A percentile compares a stretch with the other conserved stretches of the same genome.
Conservation (phyloP, 208 protist genomes). For the Jaenimonas drosophilae region DNA sequence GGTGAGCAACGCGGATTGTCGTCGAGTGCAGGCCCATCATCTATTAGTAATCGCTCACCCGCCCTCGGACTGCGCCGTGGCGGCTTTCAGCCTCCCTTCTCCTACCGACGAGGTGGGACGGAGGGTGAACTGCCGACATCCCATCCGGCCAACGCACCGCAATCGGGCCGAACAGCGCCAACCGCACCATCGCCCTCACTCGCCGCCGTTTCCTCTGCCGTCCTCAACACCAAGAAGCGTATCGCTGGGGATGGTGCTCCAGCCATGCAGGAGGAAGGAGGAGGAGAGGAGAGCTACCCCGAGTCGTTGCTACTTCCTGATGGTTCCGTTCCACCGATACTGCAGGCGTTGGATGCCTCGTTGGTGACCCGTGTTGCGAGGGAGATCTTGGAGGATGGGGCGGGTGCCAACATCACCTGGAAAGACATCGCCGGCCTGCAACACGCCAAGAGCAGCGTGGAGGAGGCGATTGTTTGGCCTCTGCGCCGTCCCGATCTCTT, state of each 20-base stretch:
- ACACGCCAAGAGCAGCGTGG: conserved; percentile 72
- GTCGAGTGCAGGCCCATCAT: not conserved
- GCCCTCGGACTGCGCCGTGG: not conserved
- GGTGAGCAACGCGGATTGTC: not conserved
- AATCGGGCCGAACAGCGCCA: not conserved
- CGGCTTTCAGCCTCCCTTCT: conserved; percentile 2
- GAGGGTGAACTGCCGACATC: too few species aligned
- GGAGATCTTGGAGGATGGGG: conserved; percentile 1
- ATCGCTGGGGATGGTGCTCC: not conserved
- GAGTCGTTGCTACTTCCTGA: conserved; percentile 1
- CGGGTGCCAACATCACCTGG: conserved; percentile 15
- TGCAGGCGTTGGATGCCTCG: not conserved
- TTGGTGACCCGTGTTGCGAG: not conserved
- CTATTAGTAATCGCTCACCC: not conserved
- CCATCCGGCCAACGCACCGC: not conserved
- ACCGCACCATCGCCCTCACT: not conserved
- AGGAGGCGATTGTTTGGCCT: conserved; percentile 75
- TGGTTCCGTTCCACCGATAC: not conserved
- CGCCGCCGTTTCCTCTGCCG: not conserved
- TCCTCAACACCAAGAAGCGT: not conserved
- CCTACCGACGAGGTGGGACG: not conserved
- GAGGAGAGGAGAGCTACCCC: not conserved
- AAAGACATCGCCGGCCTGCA: conserved; percentile 72
- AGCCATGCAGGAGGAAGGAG: too few species aligned
- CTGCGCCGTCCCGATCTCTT: conserved; percentile 70